Evolutionary conservation across 148 eudicot genomes (phyloP).

Genomic region (Vaccinium macrocarpon): DNA sequence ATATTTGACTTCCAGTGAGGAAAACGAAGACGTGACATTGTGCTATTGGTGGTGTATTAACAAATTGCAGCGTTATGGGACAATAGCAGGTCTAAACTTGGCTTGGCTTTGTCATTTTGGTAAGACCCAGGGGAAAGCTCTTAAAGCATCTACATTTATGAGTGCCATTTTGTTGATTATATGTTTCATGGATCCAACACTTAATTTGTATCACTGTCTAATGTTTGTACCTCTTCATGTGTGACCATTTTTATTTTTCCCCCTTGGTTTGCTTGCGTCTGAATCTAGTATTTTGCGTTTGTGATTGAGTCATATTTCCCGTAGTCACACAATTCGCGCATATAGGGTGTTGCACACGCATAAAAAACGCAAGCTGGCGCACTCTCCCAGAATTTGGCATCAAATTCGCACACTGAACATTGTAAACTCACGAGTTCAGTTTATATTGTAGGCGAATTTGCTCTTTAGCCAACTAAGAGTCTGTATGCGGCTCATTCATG

Average conservation of each 20-base stretch:
- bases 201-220: neutral
- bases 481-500: too few species aligned
- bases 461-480: too few species aligned
- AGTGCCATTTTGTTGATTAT: conserved; percentile 3
- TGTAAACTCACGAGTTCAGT: too few species aligned
- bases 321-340: too few species aligned
- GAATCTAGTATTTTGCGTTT: neutral
- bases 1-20: neutral
- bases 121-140: neutral
- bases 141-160: neutral
- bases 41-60: neutral
- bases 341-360: too few species aligned
- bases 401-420: too few species aligned
- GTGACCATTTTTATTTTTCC: neutral
- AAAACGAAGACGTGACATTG: neutral
- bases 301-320: neutral
- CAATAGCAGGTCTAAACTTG: neutral
- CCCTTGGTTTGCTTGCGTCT: neutral
- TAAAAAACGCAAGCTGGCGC: too few species aligned
- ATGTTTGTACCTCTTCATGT: neutral
- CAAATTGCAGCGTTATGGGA: neutral
- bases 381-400: too few species aligned
- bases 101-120: neutral
- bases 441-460: too few species aligned
- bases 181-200: neutral